Conservation (phyloP, 2,329 filamentous ascomycete genomes). For the Cercospora sp. region DNA sequence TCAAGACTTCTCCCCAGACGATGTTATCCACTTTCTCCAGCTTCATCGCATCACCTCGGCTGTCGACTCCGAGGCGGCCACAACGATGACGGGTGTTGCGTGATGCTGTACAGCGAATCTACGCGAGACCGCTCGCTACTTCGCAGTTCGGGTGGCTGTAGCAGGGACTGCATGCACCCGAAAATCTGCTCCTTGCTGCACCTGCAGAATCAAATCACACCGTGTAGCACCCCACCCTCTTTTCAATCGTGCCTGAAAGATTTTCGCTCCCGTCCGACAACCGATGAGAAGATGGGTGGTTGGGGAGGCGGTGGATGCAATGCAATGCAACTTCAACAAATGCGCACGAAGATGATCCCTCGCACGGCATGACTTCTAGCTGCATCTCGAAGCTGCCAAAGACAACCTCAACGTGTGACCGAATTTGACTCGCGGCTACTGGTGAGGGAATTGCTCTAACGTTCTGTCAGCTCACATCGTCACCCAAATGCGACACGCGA, state of each 20-base stretch:
- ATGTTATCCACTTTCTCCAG: neutral
- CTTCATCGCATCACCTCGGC: neutral
- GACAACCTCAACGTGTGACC: neutral
- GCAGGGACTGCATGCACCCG: slow-evolving; percentile 18
- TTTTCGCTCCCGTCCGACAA: slow-evolving; percentile 7
- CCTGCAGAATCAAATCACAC: slow-evolving; percentile 19
- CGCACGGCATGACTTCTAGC: slow-evolving; percentile 16
- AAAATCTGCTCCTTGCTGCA: slow-evolving; percentile 19
- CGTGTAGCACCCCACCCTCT: slow-evolving; percentile 16
- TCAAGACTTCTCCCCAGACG: neutral
- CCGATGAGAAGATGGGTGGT: neutral
- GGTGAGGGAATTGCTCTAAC: neutral
- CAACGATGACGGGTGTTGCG: neutral
- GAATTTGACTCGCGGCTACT: neutral
- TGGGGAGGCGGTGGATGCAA: slow-evolving; percentile 13
- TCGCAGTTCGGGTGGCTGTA: slow-evolving; percentile 7
- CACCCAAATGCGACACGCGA: neutral
- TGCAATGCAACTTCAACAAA: slow-evolving; percentile 11
- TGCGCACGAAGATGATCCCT: slow-evolving; percentile 11
- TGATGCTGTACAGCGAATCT: slow-evolving; percentile 10
- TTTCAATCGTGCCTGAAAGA: neutral
- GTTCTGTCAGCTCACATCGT: neutral
- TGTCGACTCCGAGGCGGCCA: neutral
- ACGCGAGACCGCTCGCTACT: slow-evolving; percentile 19
- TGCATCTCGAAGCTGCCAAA: slow-evolving; percentile 10